Conservation (phyloP, 805 yeast genomes). For the Cyberlindnera saturnus region DNA sequence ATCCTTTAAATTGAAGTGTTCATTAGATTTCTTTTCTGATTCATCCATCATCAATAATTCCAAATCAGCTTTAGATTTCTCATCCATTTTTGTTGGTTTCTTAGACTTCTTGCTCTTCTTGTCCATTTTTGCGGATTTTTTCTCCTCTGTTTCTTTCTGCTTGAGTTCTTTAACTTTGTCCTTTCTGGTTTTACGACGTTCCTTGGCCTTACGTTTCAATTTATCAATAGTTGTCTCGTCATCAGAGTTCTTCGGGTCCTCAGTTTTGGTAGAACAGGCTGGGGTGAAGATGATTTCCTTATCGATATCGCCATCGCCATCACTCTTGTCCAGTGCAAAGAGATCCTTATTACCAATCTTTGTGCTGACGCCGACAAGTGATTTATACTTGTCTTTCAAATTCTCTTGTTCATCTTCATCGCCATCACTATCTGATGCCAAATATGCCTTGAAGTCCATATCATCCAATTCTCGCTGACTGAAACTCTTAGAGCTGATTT, state of each 20-base stretch:
- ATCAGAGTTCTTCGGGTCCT: slow-evolving; percentile 29
- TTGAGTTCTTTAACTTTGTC: slow-evolving; percentile 63
- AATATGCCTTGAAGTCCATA: slow-evolving; percentile 87
- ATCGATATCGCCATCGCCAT: slow-evolving; percentile 47
- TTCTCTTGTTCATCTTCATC: slow-evolving; percentile 31
- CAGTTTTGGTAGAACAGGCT: slow-evolving; percentile 39
- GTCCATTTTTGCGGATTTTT: slow-evolving; percentile 36
- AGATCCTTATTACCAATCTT: slow-evolving; percentile 30
- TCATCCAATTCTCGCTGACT: slow-evolving; percentile 84
- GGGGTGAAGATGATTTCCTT: slow-evolving; percentile 97
- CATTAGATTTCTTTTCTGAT: slow-evolving; percentile 2
- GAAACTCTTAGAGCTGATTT: slow-evolving; percentile 73
- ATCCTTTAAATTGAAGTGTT: slow-evolving; percentile 76
- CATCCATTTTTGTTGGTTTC: slow-evolving; percentile 27
- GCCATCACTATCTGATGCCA: slow-evolving; percentile 71
- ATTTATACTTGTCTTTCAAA: slow-evolving; percentile 54
- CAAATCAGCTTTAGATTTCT: slow-evolving; percentile 56
- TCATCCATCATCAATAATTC: slow-evolving; percentile 61
- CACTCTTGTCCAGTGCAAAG: slow-evolving; percentile 21
- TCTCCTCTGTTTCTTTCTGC: slow-evolving; percentile 45
- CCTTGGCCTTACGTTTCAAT: slow-evolving; percentile 84
- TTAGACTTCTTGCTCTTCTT: slow-evolving; percentile 22
- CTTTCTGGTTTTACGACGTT: slow-evolving; percentile 80
- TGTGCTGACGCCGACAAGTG: slow-evolving; percentile 41
- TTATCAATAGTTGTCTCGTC: slow-evolving; percentile 73